Evolutionary conservation across 148 eudicot genomes (phyloP).

Genomic region (Nepenthes mirabilis): DNA sequence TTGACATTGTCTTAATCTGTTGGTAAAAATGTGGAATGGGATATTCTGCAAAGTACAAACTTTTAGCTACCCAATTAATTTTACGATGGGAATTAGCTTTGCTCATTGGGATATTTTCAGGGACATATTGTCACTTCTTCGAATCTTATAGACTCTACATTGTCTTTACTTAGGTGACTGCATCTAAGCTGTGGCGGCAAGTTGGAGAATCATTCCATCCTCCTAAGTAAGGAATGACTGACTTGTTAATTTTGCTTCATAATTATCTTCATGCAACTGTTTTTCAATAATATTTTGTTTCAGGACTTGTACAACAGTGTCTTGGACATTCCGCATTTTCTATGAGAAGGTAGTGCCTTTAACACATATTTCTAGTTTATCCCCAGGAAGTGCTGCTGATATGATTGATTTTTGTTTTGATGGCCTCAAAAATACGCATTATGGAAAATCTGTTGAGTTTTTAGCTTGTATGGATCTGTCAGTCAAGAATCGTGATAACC

Average conservation of each 20-base stretch:
- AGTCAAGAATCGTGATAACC: too few species aligned
- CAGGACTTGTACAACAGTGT: slow-evolving; percentile 94
- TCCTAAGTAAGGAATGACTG: slow-evolving; percentile 45
- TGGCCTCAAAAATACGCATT: too few species aligned
- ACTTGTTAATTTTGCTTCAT: background rate
- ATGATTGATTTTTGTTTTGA: background rate
- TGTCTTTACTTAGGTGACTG: slow-evolving; percentile 49
- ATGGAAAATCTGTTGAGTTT: too few species aligned
- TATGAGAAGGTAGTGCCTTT: slow-evolving; percentile 65
- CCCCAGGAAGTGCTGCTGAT: background rate
- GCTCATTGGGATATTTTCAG: too few species aligned
- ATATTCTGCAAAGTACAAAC: too few species aligned
- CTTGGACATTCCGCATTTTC: slow-evolving; percentile 90
- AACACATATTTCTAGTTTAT: background rate
- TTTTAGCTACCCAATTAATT: too few species aligned
- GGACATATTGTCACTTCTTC: background rate
- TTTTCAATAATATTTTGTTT: slow-evolving; percentile 1
- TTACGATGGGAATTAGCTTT: too few species aligned
- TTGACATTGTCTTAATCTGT: too few species aligned
- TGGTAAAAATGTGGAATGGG: too few species aligned
- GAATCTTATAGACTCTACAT: background rate
- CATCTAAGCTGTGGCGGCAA: slow-evolving; percentile 76
- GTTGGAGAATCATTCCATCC: slow-evolving; percentile 84
- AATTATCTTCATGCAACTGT: background rate
- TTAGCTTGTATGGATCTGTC: too few species aligned